Percentiles rank a stretch among this genome's conserved stretches.
Evolutionary conservation across 73 alveolate genomes (phyloP).

Genomic region (Paramecium tetraurelia): DNA sequence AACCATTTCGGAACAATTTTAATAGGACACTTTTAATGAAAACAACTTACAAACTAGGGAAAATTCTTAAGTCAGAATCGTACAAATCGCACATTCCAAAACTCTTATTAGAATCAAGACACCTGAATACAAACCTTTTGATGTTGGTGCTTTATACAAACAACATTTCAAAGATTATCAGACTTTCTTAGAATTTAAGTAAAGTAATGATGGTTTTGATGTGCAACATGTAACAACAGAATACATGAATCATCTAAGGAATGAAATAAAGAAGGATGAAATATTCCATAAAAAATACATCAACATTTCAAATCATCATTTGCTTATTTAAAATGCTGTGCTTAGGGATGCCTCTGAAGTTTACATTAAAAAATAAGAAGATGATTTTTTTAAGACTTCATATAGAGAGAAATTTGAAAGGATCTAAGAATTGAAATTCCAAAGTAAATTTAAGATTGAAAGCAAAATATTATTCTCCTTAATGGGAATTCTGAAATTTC

Average conservation of each 20-base stretch:
- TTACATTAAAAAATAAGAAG: neutral
- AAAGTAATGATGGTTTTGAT: neutral
- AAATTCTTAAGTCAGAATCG: neutral
- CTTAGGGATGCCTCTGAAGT: constrained; percentile 26
- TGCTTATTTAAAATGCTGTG: constrained; percentile 25
- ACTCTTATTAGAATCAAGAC: neutral
- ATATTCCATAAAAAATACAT: neutral
- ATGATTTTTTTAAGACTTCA: neutral
- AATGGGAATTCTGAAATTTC: constrained; percentile 45
- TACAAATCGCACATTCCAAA: neutral
- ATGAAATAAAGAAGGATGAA: constrained; percentile 46
- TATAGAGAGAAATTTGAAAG: constrained; percentile 27
- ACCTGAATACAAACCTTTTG: neutral
- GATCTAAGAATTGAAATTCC: constrained; percentile 4
- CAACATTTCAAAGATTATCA: neutral
- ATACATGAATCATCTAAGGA: constrained; percentile 31
- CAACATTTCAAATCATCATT: constrained; percentile 1
- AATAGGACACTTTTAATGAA: neutral
- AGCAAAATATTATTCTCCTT: constrained; percentile 31
- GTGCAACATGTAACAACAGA: neutral
- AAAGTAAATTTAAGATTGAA: constrained; percentile 31
- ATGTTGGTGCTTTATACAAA: neutral
- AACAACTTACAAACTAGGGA: neutral
- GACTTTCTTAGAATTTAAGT: neutral
- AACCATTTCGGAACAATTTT: neutral